phyloP scores from a whole-genome alignment of 345 rosid genomes.

The Limnanthes douglasii region DNA sequence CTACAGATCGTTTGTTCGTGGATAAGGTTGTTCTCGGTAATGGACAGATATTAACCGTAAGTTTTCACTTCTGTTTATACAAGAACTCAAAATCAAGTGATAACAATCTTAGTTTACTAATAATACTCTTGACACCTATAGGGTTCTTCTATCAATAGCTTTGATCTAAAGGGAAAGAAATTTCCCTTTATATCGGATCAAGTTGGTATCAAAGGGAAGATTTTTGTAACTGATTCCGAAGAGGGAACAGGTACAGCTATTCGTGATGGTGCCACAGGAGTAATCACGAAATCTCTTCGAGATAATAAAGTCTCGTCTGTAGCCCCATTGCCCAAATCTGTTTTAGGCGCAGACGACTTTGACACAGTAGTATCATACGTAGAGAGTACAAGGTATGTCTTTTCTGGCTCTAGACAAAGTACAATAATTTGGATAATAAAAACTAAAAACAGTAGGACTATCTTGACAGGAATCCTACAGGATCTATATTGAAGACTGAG shows the following conservation, averaged over 20 bases:
- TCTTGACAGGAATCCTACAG: constrained; percentile 13
- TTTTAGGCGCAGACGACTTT: not conserved
- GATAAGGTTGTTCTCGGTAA: constrained; percentile 28
- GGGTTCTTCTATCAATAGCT: constrained; percentile 27
- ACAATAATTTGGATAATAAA: not conserved
- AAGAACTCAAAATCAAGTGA: not conserved
- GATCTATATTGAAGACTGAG: constrained; percentile 16
- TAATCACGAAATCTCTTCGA: constrained; percentile 5
- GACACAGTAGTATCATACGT: constrained; percentile 12
- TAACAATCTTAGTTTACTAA: not conserved
- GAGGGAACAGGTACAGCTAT: not conserved
- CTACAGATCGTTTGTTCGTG: constrained; percentile 20
- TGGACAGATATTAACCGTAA: constrained; percentile 21
- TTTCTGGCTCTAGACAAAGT: not conserved
- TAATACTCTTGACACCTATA: constrained; percentile 5
- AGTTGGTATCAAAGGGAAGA: constrained; percentile 24
- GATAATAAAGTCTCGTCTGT: not conserved
- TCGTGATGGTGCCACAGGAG: constrained; percentile 14
- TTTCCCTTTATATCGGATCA: constrained; percentile 18
- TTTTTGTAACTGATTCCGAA: constrained; percentile 13
- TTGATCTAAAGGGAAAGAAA: constrained; percentile 13
- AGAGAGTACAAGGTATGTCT: constrained; percentile 16
- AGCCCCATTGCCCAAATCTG: constrained; percentile 14
- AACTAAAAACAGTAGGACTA: not conserved
- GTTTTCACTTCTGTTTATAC: constrained; percentile 5